These are phyloP conservation scores for Sanguinoderma infundibulare DNA, from an alignment of 1,284 basidiomycete species.

Conservation along the genomic window DNA sequence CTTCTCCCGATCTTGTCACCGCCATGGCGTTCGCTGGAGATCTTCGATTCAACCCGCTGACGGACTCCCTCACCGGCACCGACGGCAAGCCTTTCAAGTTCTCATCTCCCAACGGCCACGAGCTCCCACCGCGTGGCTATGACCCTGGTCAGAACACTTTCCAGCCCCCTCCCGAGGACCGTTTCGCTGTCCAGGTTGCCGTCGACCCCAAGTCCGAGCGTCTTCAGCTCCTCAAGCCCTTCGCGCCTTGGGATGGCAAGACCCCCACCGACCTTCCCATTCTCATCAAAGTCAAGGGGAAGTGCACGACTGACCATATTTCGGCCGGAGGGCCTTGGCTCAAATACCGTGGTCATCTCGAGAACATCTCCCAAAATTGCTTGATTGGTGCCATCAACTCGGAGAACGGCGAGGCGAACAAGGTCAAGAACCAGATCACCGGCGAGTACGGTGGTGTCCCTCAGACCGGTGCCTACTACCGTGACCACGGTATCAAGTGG, in stretches of 20 bases:
- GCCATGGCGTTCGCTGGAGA: constrained; percentile 95
- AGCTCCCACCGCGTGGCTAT: constrained; percentile 94
- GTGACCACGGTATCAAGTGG: constrained; percentile 91
- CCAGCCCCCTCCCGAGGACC: constrained; percentile 92
- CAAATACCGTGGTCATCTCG: constrained; percentile 98
- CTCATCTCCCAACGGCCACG: constrained; percentile 85
- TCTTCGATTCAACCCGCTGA: constrained; percentile 97
- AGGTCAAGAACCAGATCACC: constrained; percentile 89
- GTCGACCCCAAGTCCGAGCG: constrained; percentile 92
- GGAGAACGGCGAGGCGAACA: constrained; percentile 96
- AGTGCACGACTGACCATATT: constrained; percentile 95
- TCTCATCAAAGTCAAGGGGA: constrained; percentile 98
- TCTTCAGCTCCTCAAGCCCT: constrained; percentile 93
- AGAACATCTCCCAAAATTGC: constrained; percentile 99
- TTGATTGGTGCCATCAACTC: constrained; percentile 96
- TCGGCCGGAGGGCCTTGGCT: constrained; percentile 98
- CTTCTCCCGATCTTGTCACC: constrained; percentile 97
- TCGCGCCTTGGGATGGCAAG: constrained; percentile 94
- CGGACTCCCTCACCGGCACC: constrained; percentile 85
- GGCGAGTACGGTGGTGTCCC: constrained; percentile 91
- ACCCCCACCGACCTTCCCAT: constrained; percentile 89
- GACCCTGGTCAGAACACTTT: constrained; percentile 98
- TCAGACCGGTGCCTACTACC: constrained; percentile 85
- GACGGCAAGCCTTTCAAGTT: constrained; percentile 99
- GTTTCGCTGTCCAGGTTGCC: constrained; percentile 83